phyloP scores from a whole-genome alignment of 805 yeast genomes.

The Citeromyces nyonsensis region DNA sequence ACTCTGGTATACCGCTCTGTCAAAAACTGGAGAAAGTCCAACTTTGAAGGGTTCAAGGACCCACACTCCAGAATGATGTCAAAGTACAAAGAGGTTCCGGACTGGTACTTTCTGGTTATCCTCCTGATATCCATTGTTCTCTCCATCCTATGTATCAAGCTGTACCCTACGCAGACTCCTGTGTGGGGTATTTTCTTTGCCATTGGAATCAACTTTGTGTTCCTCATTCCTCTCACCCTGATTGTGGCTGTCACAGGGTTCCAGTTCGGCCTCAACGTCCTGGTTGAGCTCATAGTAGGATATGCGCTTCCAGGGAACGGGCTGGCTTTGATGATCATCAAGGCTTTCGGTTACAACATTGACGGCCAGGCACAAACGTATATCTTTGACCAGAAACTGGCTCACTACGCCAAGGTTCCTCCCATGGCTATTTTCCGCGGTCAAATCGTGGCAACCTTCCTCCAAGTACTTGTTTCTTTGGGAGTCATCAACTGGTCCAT shows the following conservation, averaged over 20 bases:
- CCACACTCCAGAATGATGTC: constrained; percentile 33
- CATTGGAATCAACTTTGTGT: constrained; percentile 32
- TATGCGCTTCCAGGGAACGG: constrained; percentile 49
- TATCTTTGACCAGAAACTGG: constrained; percentile 42
- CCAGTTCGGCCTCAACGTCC: constrained; percentile 40
- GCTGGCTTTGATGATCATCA: constrained; percentile 45
- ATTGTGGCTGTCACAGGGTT: constrained; percentile 50
- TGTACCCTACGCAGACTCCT: constrained; percentile 37
- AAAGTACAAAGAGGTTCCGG: constrained; percentile 55
- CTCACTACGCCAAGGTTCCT: constrained; percentile 49
- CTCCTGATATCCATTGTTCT: constrained; percentile 28
- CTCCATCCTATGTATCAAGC: constrained; percentile 20
- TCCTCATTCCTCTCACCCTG: constrained; percentile 46
- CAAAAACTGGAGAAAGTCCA: not conserved
- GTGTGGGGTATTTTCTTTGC: constrained; percentile 50
- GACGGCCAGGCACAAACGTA: constrained; percentile 41
- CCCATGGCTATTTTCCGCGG: constrained; percentile 44
- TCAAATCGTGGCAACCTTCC: constrained; percentile 25
- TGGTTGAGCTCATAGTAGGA: constrained; percentile 51
- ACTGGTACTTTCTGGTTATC: constrained; percentile 45
- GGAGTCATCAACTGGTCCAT: constrained; percentile 26
- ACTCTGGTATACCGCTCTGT: too few species aligned
- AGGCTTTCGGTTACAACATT: constrained; percentile 41
- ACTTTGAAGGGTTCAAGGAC: constrained; percentile 1
- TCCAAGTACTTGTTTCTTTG: constrained; percentile 25